Evolutionary conservation across 306 rosid genomes (phyloP), one percentile per base, ranked within the genome.

Genomic region (Trichosanthes cucumerina): DNA sequence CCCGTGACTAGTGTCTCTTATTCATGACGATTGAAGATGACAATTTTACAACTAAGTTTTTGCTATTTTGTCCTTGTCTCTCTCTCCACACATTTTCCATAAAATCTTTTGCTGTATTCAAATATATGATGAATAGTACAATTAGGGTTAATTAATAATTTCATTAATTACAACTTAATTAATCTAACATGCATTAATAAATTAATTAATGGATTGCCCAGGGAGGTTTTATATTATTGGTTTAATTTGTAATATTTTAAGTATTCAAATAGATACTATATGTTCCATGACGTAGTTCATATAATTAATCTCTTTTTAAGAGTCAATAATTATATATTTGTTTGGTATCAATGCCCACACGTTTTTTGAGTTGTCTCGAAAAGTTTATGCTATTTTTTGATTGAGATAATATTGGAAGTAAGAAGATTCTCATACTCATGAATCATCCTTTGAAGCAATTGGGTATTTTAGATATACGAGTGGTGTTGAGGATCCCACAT

Each of bases 1-100:
- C 96, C 96, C 98, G 98, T 91, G 97, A 93, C 84, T 80, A 41
- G 81, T 83, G 77, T 72, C 64, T 64, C 49, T 50, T 39, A 62
- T 28, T n/a, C 16, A 23, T 34, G 38, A 36, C 13, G 36, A 81
- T 72, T 75, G 70, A 34, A 64, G 79, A 80, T 79, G 85, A 93
- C 90, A 88, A 68, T 68, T 68, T 66, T 66, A 76, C 79, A 50
- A 28, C 65, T 36, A 70, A 12, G 59, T 83, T 78, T 65, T 79
- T 79, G 78, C 83, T 79, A 21, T 49, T 26, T 16, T 36, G 31
- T 33, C 57, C 21, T 36, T 58, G 52, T 46, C 1, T 6, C 16
- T 58, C 36, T 49, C 21, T 62, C n/a, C 47, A 14, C 46, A n/a
- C 75, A 68, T 68, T 68, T 21, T 21, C 75, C 16, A n/a, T 66